A percentile compares a stretch with the other conserved stretches of the same genome.
phyloP scores from a whole-genome alignment of 139 green algal species.

The Asterochloris sp. region DNA sequence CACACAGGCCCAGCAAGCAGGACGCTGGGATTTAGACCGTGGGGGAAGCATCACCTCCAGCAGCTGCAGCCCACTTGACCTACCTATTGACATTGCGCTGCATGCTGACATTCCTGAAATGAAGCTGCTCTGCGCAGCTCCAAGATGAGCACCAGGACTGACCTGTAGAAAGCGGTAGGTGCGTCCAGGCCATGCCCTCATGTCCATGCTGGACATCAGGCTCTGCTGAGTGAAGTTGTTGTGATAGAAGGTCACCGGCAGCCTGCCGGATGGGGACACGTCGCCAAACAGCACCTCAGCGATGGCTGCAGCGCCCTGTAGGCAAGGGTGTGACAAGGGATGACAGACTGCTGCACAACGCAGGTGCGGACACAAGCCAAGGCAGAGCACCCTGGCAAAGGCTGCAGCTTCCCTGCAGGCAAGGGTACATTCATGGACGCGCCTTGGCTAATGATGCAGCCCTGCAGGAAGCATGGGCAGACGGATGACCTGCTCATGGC shows the following conservation, averaged over 20 bases:
- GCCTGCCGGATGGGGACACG: conserved; percentile 20
- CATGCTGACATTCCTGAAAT: too few species aligned
- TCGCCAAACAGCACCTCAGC: conserved; percentile 40
- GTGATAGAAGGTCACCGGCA: conserved; percentile 31
- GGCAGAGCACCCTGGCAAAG: neutral
- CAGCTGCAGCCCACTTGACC: too few species aligned
- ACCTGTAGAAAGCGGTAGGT: conserved; percentile 17
- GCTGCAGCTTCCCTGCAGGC: neutral
- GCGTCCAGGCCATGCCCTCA: conserved; percentile 23
- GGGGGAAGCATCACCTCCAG: too few species aligned
- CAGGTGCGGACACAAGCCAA: too few species aligned
- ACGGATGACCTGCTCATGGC: neutral
- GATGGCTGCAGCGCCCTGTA: conserved; percentile 27
- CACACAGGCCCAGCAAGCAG: too few species aligned
- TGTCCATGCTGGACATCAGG: conserved; percentile 32
- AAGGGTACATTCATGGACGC: neutral
- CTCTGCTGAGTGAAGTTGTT: conserved; percentile 33
- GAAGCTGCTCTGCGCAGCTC: too few species aligned
- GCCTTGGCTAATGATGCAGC: neutral
- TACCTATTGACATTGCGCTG: too few species aligned
- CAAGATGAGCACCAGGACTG: too few species aligned
- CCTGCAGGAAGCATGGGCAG: neutral
- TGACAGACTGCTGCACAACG: too few species aligned
- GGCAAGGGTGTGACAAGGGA: too few species aligned
- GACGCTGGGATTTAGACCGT: too few species aligned